Base-by-base conservation (phyloP, 1,284 basidiomycete genomes). In the Malassezia equina region DNA sequence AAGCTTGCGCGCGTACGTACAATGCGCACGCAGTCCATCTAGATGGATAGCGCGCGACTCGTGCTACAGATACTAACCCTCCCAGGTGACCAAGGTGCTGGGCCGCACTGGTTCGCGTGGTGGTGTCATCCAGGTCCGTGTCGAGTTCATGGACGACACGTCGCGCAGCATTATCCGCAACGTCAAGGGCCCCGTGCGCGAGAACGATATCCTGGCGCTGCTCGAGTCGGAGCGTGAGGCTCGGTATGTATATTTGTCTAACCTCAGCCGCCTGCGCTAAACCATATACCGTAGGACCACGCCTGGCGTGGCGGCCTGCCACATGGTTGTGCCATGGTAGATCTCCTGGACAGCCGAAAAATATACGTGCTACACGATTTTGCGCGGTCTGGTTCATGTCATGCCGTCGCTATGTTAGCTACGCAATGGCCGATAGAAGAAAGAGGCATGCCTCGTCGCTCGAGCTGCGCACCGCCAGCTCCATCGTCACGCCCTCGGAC, bases 151-250 rank as follows among this genome's bases (percentile, higher is more conserved):
- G 86, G 93, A 98, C 78, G 93, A 98, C 78, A 84, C 86, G 52
- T 84, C 84, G 69, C 88, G 94, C 72, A 86, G 87, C 65, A 94
- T 99, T 79, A 94, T 98, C 80, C 88, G 93, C 69, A 98, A 98
- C 81, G 94, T 98, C 74, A 98, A 98, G 81, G 94, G 94, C 24
- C 91, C 93, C 64, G 91, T 96, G 66, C 82, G 89, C 69, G 86
- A 90, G 78, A 84, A 91, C 78, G 94, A 99, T 78, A 96, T 98
- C 76, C 82, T 99, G 66, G 90, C 91, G 71, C 81, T 99, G 70
- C 82, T 98, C 77, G 94, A 99, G 82, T 88, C 86, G 78, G 94
- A 99, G 81, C 90, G 94, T 81, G 94, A 99, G 81, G 94, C 94
- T 76, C 90, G 94, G 91, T 95, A 74, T 73, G 89, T 84, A 27